These are phyloP conservation scores for Flagelloscypha sp. DNA, from an alignment of 768 basidiomycete species.

Conservation along the genomic window DNA sequence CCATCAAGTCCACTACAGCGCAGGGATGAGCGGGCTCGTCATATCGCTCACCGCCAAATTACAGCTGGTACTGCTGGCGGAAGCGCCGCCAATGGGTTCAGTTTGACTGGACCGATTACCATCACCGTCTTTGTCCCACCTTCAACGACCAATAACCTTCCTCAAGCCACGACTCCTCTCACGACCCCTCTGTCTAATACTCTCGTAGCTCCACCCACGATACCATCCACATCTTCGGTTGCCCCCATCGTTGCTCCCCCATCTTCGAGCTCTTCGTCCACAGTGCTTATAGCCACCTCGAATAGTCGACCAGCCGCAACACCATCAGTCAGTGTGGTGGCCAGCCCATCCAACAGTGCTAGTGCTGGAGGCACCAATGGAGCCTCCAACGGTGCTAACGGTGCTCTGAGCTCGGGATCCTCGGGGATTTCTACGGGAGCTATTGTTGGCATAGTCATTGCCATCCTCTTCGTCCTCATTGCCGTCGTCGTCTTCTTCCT, in stretches of 20 bases:
- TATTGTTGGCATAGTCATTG: conserved; percentile 46
- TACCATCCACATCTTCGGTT: conserved; percentile 5
- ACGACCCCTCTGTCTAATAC: conserved; percentile 1
- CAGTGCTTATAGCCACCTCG: conserved; percentile 6
- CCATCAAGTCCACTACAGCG: conserved; percentile 16
- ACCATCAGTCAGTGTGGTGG: conserved; percentile 1
- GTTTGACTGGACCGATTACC: conserved; percentile 19
- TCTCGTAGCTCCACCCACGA: conserved; percentile 4
- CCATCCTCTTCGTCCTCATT: conserved; percentile 29
- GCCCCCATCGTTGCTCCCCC: conserved; percentile 7
- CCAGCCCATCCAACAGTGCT: conserved; percentile 8
- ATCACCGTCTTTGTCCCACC: too few species aligned
- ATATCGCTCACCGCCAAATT: conserved; percentile 15
- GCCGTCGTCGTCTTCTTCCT: conserved; percentile 37
- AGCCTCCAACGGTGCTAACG: conserved; percentile 3
- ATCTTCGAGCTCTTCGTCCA: conserved; percentile 13
- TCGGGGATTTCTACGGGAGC: conserved; percentile 38
- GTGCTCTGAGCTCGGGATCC: conserved; percentile 6
- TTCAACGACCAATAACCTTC: conserved; percentile 5
- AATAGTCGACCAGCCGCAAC: conserved; percentile 5
- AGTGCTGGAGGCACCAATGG: conserved; percentile 9
- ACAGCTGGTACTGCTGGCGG: conserved; percentile 1
- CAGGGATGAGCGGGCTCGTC: conserved; percentile 21
- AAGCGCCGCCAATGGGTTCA: conserved; percentile 6
- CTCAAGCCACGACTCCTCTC: not conserved